Conservation (phyloP, 495 filamentous ascomycete species). For the Cairneyella variabilis region DNA sequence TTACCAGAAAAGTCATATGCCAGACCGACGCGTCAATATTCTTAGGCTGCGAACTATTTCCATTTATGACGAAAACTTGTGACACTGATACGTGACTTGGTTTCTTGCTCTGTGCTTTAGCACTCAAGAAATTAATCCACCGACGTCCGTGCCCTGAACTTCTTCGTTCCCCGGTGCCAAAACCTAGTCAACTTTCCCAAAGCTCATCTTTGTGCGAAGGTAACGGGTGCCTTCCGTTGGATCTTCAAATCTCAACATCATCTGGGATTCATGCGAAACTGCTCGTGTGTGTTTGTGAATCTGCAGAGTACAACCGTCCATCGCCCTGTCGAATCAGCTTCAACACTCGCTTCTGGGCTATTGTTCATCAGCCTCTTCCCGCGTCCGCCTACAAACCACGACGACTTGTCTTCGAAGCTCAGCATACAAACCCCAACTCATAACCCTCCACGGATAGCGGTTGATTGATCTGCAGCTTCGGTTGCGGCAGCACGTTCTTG, state of each 20-base stretch:
- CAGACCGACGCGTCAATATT: background rate
- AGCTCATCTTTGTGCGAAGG: no score
- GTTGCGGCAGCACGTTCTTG: conserved; percentile 13
- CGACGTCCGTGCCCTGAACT: no score
- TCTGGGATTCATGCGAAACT: no score
- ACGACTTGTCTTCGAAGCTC: conserved; percentile 4
- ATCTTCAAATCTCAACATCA: no score
- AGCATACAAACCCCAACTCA: conserved; percentile 1
- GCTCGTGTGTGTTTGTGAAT: no score
- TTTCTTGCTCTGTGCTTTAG: no score
- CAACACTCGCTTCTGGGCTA: background rate
- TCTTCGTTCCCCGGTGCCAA: no score
- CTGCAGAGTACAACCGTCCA: background rate
- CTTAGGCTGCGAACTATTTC: background rate
- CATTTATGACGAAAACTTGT: conserved; percentile 6
- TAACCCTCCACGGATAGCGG: background rate
- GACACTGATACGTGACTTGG: conserved; percentile 2
- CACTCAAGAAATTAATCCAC: no score
- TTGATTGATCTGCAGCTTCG: conserved; percentile 18
- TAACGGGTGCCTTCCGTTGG: no score
- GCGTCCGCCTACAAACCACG: background rate
- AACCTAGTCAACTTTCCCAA: no score
- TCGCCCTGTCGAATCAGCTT: conserved; percentile 2
- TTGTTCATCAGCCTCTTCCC: conserved; percentile 4
- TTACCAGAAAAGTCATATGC: background rate